Percentiles rank a stretch among this genome's conserved stretches.
phyloP scores from a whole-genome alignment of 495 filamentous ascomycete species.

The Trichoderma parareesei region DNA sequence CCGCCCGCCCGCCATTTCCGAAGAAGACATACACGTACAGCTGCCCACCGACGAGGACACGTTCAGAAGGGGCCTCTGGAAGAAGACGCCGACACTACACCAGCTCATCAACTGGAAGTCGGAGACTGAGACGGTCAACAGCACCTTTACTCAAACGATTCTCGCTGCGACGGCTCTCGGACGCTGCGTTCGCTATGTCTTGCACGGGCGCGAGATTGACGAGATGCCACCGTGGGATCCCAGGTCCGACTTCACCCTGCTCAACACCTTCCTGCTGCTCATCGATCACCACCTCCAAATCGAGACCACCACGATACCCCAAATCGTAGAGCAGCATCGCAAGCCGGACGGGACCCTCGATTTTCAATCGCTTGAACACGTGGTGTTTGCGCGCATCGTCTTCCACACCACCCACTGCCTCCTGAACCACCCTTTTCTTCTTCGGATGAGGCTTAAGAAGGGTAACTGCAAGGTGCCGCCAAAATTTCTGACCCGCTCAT shows the following conservation, averaged over 20 bases:
- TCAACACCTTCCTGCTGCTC: neutral
- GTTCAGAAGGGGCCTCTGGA: slow-evolving; percentile 2
- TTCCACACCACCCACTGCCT: slow-evolving; percentile 3
- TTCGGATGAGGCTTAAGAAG: slow-evolving; percentile 1
- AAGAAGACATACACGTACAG: neutral
- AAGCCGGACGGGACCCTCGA: neutral
- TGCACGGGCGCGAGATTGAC: slow-evolving; percentile 1
- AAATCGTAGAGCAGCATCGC: slow-evolving; percentile 3
- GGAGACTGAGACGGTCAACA: neutral
- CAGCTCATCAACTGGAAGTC: slow-evolving; percentile 9
- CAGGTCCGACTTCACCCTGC: neutral
- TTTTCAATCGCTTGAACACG: slow-evolving; percentile 1
- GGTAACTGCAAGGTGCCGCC: neutral
- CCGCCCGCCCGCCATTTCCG: neutral
- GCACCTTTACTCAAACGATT: slow-evolving; percentile 4
- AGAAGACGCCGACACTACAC: slow-evolving; percentile 1
- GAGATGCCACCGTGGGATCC: slow-evolving; percentile 6
- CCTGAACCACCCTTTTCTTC: slow-evolving; percentile 1
- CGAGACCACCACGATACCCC: neutral
- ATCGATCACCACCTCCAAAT: slow-evolving; percentile 4
- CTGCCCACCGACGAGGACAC: neutral
- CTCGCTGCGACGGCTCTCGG: neutral
- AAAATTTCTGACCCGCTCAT: neutral
- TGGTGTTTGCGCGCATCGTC: neutral
- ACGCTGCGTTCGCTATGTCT: neutral